phyloP scores from a whole-genome alignment of 257 asterid species.

The Gynochthodes officinalis region DNA sequence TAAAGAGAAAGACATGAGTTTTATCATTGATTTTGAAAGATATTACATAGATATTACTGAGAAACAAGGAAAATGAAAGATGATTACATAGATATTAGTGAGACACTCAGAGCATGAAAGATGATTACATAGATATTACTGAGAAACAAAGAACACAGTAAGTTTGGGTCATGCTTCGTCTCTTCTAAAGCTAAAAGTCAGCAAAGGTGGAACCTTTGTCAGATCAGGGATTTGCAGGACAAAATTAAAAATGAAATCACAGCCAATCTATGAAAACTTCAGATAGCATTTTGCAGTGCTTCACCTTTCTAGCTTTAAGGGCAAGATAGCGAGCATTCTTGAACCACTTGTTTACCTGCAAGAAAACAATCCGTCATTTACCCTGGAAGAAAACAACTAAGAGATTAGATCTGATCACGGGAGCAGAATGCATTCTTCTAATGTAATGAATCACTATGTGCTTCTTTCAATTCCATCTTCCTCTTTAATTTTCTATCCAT shows the following conservation, averaged over 20 bases:
- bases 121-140: neutral
- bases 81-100: no score
- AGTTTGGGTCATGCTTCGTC: neutral
- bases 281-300: slow-evolving; percentile 16
- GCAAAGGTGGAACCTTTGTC: neutral
- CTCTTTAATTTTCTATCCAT: neutral
- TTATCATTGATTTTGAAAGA: neutral
- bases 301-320: slow-evolving; percentile 87
- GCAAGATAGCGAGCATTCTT: slow-evolving; percentile 95
- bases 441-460: neutral
- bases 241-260: neutral
- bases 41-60: neutral
- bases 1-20: slow-evolving; percentile 1
- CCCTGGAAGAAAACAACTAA: neutral
- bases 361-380: slow-evolving; percentile 1
- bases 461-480: neutral
- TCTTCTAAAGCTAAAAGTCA: neutral
- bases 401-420: neutral
- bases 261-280: slow-evolving; percentile 4
- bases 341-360: slow-evolving; percentile 98
- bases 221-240: neutral
- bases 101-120: neutral
- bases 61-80: no score
- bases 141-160: neutral
- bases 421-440: neutral